Base-by-base conservation (phyloP, 345 rosid genomes). In the Eucalyptus caleyi region DNA sequence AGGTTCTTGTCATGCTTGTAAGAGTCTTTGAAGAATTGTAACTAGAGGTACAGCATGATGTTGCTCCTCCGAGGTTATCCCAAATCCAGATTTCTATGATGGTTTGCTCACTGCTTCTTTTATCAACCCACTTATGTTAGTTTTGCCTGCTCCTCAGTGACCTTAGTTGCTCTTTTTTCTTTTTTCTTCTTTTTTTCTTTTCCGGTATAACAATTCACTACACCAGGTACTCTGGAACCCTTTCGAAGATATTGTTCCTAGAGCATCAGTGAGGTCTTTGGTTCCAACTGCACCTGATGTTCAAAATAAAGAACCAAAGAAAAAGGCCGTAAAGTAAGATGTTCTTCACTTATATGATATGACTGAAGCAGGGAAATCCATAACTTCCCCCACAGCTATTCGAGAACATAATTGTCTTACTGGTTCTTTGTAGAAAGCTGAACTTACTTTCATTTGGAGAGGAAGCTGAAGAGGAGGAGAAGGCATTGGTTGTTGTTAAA, bases 401-500 rank as follows among this genome's bases (percentile, higher is more conserved):
- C n/a, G 82, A 87, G 88, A 87, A 87, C 24, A 54, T 51, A 50
- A 42, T 37, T 34, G 88, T 44, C 88, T 87, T 51, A 34, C 4
- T 34, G 82, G 13, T 53, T 87, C 45, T 87, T 59, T 94, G 91
- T 92, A 98, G 99, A 92, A 96, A 97, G 91, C 93, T 97, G 92
- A 97, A 94, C 92, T 89, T 98, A 93, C 99, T 98, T 69, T 98
- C 99, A 34, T 97, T 97, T 81, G 99, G 99, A 86, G 99, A 98
- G 90, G 99, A 97, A 93, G 99, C 97, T 88, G 99, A 97, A 93
- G 99, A 97, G 92, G 99, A 97, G 90, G 99, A 96, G 93, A 98
- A 96, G 90, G 97, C 96, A 92, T 90, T 98, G 86, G 96, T 94
- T 77, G 91, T 93, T 67, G 93, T 93, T 19, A 96, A 96, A 91